A percentile compares a stretch with the other conserved stretches of the same genome.
Evolutionary conservation across 352 stramenopile genomes (phyloP).

Genomic region (Phytophthora aleatoria): DNA sequence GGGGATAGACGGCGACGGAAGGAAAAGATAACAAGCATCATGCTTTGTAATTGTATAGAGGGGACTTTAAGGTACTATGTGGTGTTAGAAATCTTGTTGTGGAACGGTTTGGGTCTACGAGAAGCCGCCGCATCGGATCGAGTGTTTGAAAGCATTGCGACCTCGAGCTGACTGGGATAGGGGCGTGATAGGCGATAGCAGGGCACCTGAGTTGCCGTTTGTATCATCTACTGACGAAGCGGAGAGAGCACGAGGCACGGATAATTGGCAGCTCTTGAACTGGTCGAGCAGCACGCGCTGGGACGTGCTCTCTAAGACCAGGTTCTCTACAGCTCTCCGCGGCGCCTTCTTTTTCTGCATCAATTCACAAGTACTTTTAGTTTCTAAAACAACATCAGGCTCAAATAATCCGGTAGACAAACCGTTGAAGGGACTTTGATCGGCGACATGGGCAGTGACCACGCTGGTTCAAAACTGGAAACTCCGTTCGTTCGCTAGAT

Average conservation of each 20-base stretch:
- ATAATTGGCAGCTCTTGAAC: slow-evolving; percentile 49
- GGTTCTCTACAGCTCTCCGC: slow-evolving; percentile 40
- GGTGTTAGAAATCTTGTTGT: not conserved
- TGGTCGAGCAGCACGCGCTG: slow-evolving; percentile 58
- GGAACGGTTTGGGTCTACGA: slow-evolving; percentile 8
- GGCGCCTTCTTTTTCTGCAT: slow-evolving; percentile 14
- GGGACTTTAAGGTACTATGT: slow-evolving; percentile 1
- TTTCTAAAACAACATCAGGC: not conserved
- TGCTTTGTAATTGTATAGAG: slow-evolving; percentile 37
- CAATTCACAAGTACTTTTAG: not conserved
- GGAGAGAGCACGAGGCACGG: slow-evolving; percentile 11
- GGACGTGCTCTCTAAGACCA: slow-evolving; percentile 54
- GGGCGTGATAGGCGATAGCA: slow-evolving; percentile 22
- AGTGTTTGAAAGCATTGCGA: slow-evolving; percentile 15
- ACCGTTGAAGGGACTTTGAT: slow-evolving; percentile 47
- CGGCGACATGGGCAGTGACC: slow-evolving; percentile 51
- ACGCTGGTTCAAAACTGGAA: slow-evolving; percentile 15
- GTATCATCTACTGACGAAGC: not conserved
- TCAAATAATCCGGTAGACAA: not conserved
- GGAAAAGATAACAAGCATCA: slow-evolving; percentile 15
- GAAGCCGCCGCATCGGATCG: slow-evolving; percentile 44
- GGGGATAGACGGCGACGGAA: not conserved
- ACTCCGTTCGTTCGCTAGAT: slow-evolving; percentile 11
- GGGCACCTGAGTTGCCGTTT: not conserved
- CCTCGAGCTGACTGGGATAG: slow-evolving; percentile 12